phyloP scores from a whole-genome alignment of 371 early-diverging fungal species.

The Syncephalastrum sp. region DNA sequence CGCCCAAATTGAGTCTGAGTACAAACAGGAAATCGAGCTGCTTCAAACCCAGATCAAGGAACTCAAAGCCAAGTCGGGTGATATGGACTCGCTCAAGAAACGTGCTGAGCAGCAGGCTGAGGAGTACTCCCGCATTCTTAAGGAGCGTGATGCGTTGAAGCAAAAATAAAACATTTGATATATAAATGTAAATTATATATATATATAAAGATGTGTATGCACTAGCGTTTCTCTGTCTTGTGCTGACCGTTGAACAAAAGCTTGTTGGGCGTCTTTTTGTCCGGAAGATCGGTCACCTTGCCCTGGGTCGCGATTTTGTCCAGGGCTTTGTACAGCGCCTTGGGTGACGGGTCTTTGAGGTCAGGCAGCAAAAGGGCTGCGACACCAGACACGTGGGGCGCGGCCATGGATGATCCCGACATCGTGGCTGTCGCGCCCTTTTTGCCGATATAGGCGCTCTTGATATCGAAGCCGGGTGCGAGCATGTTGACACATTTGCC shows the following conservation, averaged over 20 bases:
- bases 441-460: constrained; percentile 35
- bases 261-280: constrained; percentile 12
- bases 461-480: constrained; percentile 53
- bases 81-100: constrained; percentile 75
- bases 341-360: constrained; percentile 20
- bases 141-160: constrained; percentile 56
- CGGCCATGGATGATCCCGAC: constrained; percentile 79
- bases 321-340: constrained; percentile 24
- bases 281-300: constrained; percentile 7
- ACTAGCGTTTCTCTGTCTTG: constrained; percentile 4
- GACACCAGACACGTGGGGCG: constrained; percentile 83
- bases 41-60: constrained; percentile 48
- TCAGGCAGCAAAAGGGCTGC: constrained; percentile 51
- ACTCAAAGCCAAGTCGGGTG: constrained; percentile 52
- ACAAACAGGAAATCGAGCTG: constrained; percentile 30
- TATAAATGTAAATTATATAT: neutral
- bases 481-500: constrained; percentile 65
- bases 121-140: constrained; percentile 77
- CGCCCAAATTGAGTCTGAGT: constrained; percentile 31
- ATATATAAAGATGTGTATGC: neutral
- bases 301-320: constrained; percentile 15
- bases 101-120: constrained; percentile 67
- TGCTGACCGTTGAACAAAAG: constrained; percentile 17
- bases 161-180: constrained; percentile 2
- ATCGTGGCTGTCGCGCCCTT: constrained; percentile 43